Percentiles rank a stretch among this genome's conserved stretches.
Evolutionary conservation across 1,284 basidiomycete genomes (phyloP).

Genomic region (Boletus austroedulis): DNA sequence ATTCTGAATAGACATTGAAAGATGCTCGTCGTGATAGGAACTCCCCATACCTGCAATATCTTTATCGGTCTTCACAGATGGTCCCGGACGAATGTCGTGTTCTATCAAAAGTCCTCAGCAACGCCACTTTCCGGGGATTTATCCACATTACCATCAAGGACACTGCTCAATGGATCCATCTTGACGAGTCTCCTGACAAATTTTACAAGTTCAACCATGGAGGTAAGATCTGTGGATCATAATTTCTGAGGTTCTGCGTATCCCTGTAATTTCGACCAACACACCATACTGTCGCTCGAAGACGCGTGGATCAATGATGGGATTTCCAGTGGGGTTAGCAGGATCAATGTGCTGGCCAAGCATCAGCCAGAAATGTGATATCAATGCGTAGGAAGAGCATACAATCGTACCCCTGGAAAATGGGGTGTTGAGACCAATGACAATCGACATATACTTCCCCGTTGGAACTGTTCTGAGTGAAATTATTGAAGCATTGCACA

Average conservation of each 20-base stretch:
- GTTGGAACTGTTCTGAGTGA: not conserved
- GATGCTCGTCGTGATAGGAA: not conserved
- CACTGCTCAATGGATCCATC: not conserved
- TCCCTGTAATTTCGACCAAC: not conserved
- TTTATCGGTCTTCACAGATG: not conserved
- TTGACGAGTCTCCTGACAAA: conserved; percentile 2
- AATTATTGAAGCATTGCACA: not conserved
- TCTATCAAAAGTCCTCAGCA: not conserved
- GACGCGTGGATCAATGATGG: conserved; percentile 2
- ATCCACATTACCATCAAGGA: not conserved
- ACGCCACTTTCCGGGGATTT: not conserved
- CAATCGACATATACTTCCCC: not conserved
- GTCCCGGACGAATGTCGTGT: not conserved
- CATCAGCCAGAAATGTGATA: not conserved
- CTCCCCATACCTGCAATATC: not conserved
- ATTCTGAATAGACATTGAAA: not conserved
- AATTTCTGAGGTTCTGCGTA: not conserved
- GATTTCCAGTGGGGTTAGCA: not conserved
- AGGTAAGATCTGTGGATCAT: not conserved
- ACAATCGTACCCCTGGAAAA: conserved; percentile 6
- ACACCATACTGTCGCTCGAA: conserved; percentile 3
- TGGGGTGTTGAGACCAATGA: not conserved
- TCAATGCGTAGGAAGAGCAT: not conserved
- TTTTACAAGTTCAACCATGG: conserved; percentile 1
- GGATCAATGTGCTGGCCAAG: not conserved